Conservation (phyloP, 345 rosid species). For the Salix purpurea region DNA sequence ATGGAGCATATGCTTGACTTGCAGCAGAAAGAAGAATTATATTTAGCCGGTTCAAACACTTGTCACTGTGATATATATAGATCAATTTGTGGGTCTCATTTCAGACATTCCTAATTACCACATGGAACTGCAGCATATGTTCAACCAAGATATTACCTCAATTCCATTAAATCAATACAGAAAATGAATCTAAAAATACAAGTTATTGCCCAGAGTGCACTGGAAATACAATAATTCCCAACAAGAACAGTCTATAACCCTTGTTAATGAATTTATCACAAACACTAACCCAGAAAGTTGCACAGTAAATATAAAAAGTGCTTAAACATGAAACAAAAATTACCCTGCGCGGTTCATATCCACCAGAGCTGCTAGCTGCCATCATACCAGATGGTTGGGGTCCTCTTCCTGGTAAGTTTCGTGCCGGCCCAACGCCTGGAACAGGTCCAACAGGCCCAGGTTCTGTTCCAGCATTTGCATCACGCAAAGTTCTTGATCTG, state of each 20-base stretch:
- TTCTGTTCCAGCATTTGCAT: constrained; percentile 36
- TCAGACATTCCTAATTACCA: neutral
- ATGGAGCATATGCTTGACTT: neutral
- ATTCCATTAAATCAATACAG: neutral
- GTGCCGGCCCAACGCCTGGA: constrained; percentile 28
- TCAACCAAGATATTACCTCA: neutral
- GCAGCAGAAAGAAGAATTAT: neutral
- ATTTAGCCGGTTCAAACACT: neutral
- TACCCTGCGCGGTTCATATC: constrained; percentile 42
- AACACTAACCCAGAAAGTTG: neutral
- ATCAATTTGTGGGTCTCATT: neutral
- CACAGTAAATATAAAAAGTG: neutral
- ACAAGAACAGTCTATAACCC: neutral
- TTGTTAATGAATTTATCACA: neutral
- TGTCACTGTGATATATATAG: neutral
- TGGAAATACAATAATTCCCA: neutral
- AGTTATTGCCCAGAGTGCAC: neutral
- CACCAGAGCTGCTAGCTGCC: constrained; percentile 31
- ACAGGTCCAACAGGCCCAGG: constrained; percentile 31
- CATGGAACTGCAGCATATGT: neutral
- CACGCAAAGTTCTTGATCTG: constrained; percentile 47
- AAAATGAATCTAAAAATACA: neutral
- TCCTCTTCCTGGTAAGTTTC: constrained; percentile 31
- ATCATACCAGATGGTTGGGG: constrained; percentile 23
- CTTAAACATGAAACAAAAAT: neutral